Evolutionary conservation across 352 stramenopile genomes (phyloP).

Genomic region (Globisporangium rhizosaccharum): DNA sequence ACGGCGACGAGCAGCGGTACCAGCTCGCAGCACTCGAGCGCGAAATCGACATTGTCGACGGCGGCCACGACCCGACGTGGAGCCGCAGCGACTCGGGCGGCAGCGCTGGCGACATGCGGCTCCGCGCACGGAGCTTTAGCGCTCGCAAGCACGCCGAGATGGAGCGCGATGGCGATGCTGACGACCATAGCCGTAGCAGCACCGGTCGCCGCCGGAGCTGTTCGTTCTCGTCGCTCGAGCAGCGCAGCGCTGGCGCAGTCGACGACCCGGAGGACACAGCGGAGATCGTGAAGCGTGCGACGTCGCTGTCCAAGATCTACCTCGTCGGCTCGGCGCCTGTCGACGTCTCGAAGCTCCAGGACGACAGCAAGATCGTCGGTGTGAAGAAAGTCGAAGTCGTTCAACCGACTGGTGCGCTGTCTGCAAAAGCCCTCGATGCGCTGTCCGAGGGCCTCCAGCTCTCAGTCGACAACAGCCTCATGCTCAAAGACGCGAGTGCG

Average conservation of each 20-base stretch:
- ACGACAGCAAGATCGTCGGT: constrained; percentile 69
- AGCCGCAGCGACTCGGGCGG: constrained; percentile 16
- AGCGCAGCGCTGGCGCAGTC: constrained; percentile 7
- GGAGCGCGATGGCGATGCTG: constrained; percentile 17
- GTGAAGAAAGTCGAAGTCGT: constrained; percentile 72
- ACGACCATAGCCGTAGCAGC: neutral
- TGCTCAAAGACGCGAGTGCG: constrained; percentile 15
- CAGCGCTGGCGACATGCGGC: constrained; percentile 16
- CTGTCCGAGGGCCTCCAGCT: constrained; percentile 72
- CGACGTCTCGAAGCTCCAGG: constrained; percentile 73
- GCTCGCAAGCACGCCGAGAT: constrained; percentile 28
- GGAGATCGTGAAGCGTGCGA: constrained; percentile 56
- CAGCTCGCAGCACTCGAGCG: constrained; percentile 17
- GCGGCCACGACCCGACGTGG: constrained; percentile 30
- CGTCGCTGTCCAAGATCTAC: constrained; percentile 83
- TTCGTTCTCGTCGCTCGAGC: constrained; percentile 53
- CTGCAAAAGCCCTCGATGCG: constrained; percentile 69
- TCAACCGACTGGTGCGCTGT: constrained; percentile 70
- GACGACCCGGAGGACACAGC: constrained; percentile 28
- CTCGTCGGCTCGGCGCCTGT: constrained; percentile 74
- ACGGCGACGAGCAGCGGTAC: constrained; percentile 7
- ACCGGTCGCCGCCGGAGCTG: constrained; percentile 47
- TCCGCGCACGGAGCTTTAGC: constrained; percentile 45
- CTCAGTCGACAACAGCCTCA: constrained; percentile 53
- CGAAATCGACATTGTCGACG: constrained; percentile 25